A percentile compares a stretch with the other conserved stretches of the same genome.
phyloP scores from a whole-genome alignment of 106 monocot genomes.

The Phalaenopsis equestris region DNA sequence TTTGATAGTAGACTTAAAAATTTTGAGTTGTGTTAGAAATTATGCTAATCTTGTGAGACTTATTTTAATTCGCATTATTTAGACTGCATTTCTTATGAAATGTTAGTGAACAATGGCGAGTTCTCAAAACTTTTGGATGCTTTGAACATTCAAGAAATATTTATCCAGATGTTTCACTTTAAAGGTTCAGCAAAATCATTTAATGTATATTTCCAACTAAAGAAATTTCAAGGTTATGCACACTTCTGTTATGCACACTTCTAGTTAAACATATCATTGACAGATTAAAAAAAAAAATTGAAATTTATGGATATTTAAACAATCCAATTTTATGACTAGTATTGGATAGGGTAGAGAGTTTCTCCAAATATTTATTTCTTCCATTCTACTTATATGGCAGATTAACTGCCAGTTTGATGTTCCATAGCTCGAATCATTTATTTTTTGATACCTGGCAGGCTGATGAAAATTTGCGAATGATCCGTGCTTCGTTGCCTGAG shows the following conservation, averaged over 20 bases:
- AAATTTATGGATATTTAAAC: neutral
- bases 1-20: neutral
- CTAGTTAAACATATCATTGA: neutral
- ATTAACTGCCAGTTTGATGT: neutral
- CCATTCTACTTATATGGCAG: neutral
- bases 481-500: conserved; percentile 63
- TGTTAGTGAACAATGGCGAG: neutral
- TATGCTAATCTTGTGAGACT: neutral
- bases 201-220: neutral
- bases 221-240: neutral
- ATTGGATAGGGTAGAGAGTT: neutral
- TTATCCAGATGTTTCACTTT: neutral
- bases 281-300: neutral
- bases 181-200: neutral
- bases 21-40: neutral
- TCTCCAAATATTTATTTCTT: neutral
- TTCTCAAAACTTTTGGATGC: neutral
- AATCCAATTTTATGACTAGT: neutral
- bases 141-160: neutral
- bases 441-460: conserved; percentile 43
- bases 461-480: conserved; percentile 84
- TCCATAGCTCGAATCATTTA: neutral
- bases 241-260: neutral
- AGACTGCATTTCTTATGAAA: neutral
- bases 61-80: neutral